Percentiles rank a stretch among this genome's conserved stretches.
These are phyloP conservation scores for Anethum foeniculum DNA, from an alignment of 140 eudicot genomes.

Conservation along the genomic window DNA sequence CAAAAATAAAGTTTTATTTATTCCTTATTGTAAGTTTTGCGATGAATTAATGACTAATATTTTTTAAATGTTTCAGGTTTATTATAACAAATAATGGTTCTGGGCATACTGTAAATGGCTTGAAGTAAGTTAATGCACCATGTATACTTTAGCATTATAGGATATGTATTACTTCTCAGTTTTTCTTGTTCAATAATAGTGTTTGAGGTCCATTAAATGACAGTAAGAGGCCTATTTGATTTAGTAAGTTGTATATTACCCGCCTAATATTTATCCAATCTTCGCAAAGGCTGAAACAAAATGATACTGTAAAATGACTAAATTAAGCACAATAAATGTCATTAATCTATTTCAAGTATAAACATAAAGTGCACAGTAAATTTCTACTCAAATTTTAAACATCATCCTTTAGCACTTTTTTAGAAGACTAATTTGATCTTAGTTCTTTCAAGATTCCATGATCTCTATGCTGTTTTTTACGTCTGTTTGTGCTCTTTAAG, in stretches of 20 bases:
- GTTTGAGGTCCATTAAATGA: neutral
- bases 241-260: neutral
- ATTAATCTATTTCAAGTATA: neutral
- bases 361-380: neutral
- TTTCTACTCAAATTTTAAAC: neutral
- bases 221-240: neutral
- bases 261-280: neutral
- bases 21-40: neutral
- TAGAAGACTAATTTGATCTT: neutral
- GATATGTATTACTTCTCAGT: neutral
- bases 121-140: constrained; percentile 36
- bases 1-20: neutral
- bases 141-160: neutral
- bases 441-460: neutral
- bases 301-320: neutral
- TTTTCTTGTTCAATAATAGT: neutral
- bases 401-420: neutral
- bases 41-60: neutral
- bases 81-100: constrained; percentile 77
- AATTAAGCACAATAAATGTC: neutral
- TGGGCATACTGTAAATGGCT: constrained; percentile 72
- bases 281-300: neutral
- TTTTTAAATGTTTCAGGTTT: constrained; percentile 39
- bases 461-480: neutral
- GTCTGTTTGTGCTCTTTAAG: neutral